These are phyloP conservation scores for Penicillium psychrosexuale DNA, from an alignment of 2,329 filamentous ascomycete species.

Conservation along the genomic window DNA sequence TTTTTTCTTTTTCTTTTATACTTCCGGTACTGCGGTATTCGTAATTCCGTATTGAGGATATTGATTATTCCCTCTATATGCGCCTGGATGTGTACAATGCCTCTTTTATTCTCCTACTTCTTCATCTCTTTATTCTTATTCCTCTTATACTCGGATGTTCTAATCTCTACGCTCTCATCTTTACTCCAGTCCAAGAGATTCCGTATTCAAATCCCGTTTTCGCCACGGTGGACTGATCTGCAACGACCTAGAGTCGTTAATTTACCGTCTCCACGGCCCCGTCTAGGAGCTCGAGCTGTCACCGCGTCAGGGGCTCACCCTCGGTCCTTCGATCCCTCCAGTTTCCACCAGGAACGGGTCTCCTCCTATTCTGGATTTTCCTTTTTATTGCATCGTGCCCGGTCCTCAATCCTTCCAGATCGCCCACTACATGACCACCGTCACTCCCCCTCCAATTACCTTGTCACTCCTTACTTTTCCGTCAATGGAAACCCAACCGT, in stretches of 20 bases:
- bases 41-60: too few species aligned
- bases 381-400: constrained; percentile 30
- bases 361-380: constrained; percentile 35
- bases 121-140: neutral
- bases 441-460: constrained; percentile 26
- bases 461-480: constrained; percentile 24
- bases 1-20: neutral
- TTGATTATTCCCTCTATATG: neutral
- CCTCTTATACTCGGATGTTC: neutral
- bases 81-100: neutral
- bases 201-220: neutral
- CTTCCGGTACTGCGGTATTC: neutral
- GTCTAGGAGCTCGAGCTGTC: constrained; percentile 33
- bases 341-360: constrained; percentile 32
- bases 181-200: neutral
- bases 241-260: constrained; percentile 25
- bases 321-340: constrained; percentile 28
- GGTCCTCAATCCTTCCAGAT: constrained; percentile 22
- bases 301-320: constrained; percentile 35
- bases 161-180: neutral
- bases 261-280: constrained; percentile 27
- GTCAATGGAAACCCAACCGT: constrained; percentile 27
- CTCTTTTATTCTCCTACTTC: neutral
- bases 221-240: constrained; percentile 25
- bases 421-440: constrained; percentile 26